phyloP scores from a whole-genome alignment of 352 stramenopile genomes.

The Phytophthora hibernalis region DNA sequence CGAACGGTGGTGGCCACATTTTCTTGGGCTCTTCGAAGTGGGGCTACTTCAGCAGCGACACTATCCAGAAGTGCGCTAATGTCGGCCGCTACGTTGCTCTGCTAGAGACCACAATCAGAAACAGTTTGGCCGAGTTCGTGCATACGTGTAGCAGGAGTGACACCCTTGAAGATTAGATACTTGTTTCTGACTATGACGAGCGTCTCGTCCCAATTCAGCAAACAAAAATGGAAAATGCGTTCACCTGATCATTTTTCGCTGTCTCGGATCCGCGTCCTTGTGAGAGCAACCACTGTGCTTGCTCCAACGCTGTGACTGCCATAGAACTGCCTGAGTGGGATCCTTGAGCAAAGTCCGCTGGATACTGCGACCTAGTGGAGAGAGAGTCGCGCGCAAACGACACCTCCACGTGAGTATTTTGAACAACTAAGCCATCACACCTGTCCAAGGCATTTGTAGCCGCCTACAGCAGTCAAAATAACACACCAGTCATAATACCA shows the following conservation, averaged over 20 bases:
- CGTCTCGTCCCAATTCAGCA: slow-evolving; percentile 33
- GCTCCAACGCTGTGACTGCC: slow-evolving; percentile 68
- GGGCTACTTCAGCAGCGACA: slow-evolving; percentile 65
- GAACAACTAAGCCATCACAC: slow-evolving; percentile 44
- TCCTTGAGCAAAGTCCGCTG: slow-evolving; percentile 11
- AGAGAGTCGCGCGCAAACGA: slow-evolving; percentile 66
- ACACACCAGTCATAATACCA: slow-evolving; percentile 1
- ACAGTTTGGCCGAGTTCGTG: slow-evolving; percentile 4
- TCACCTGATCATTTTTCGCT: slow-evolving; percentile 52
- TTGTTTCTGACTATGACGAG: slow-evolving; percentile 29
- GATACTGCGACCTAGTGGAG: slow-evolving; percentile 26
- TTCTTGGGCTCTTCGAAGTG: slow-evolving; percentile 79
- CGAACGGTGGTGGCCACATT: slow-evolving; percentile 77
- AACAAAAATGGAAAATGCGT: slow-evolving; percentile 44
- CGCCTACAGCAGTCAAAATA: slow-evolving; percentile 21
- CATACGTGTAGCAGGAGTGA: slow-evolving; percentile 31
- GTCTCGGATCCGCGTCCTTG: slow-evolving; percentile 54
- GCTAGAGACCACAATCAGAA: slow-evolving; percentile 26
- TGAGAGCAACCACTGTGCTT: slow-evolving; percentile 83
- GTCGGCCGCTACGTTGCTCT: slow-evolving; percentile 52
- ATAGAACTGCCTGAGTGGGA: slow-evolving; percentile 49
- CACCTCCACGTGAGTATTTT: slow-evolving; percentile 52
- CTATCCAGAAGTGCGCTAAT: slow-evolving; percentile 66
- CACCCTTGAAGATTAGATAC: slow-evolving; percentile 43
- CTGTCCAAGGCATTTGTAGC: slow-evolving; percentile 45